These are phyloP conservation scores for Colletotrichum melonis DNA, from an alignment of 2,329 filamentous ascomycete species.

Conservation along the genomic window DNA sequence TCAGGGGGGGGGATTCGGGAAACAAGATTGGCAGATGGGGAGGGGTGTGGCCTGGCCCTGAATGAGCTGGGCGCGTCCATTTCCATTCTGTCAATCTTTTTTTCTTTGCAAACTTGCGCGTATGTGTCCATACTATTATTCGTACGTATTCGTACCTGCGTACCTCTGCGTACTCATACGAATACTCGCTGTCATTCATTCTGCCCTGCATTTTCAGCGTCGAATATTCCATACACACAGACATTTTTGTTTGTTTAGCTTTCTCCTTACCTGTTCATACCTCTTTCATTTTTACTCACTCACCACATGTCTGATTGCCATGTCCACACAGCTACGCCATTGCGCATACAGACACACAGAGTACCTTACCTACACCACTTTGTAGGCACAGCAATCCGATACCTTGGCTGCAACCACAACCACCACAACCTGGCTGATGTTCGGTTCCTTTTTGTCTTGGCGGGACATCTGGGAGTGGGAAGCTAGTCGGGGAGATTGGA, in stretches of 20 bases:
- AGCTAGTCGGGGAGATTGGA: not conserved
- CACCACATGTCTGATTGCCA: not conserved
- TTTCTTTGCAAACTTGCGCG: not conserved
- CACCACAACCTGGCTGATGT: not conserved
- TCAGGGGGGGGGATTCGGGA: slow-evolving; percentile 5
- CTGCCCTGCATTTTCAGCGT: not conserved
- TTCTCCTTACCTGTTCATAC: not conserved
- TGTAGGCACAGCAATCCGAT: not conserved
- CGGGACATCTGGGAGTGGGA: not conserved
- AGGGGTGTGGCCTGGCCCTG: not conserved
- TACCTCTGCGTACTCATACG: no score
- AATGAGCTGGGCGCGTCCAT: not conserved
- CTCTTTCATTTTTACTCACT: not conserved
- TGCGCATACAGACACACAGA: not conserved
- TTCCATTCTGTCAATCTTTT: not conserved
- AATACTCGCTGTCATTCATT: not conserved
- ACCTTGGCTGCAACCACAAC: no score
- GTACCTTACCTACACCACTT: no score
- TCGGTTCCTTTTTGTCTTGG: not conserved
- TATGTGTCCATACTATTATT: not conserved
- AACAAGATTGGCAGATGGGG: slow-evolving; percentile 13
- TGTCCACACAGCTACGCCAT: not conserved
- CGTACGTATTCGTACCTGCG: no score
- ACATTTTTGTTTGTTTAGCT: no score
- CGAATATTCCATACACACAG: no score